These are phyloP conservation scores for Candida verbasci DNA, from an alignment of 805 yeast genomes.

Conservation along the genomic window DNA sequence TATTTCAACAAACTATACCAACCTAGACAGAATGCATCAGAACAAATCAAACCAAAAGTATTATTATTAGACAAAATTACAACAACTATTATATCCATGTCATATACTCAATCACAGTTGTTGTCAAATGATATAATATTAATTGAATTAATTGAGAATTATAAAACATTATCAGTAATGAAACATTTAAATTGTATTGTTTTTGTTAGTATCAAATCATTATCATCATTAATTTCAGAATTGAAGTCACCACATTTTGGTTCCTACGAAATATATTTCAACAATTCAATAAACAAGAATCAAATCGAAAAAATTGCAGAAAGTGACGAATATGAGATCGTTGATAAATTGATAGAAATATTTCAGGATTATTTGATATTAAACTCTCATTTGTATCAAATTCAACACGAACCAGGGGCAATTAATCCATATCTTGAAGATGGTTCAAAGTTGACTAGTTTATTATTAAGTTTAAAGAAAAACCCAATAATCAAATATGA, in stretches of 20 bases:
- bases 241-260: conserved; percentile 75
- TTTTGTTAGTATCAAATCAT: conserved; percentile 72
- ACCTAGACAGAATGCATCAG: conserved; percentile 8
- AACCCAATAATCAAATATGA: conserved; percentile 82
- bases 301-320: conserved; percentile 86
- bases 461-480: conserved; percentile 66
- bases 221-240: conserved; percentile 60
- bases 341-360: conserved; percentile 71
- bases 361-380: conserved; percentile 80
- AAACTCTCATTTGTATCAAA: conserved; percentile 58
- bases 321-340: conserved; percentile 80
- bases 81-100: conserved; percentile 80
- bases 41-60: conserved; percentile 51
- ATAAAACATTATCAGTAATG: conserved; percentile 61
- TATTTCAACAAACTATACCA: conserved; percentile 29
- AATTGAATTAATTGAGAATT: conserved; percentile 53
- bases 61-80: conserved; percentile 76
- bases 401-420: conserved; percentile 11
- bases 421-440: conserved; percentile 31
- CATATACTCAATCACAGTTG: conserved; percentile 81
- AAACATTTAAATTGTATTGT: conserved; percentile 74
- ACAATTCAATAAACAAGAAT: conserved; percentile 67
- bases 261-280: conserved; percentile 72
- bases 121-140: conserved; percentile 80
- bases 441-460: conserved; percentile 41